Evolutionary conservation across 805 yeast species (phyloP), one percentile per base, ranked within the genome.

Genomic region (Hanseniaspora singularis): DNA sequence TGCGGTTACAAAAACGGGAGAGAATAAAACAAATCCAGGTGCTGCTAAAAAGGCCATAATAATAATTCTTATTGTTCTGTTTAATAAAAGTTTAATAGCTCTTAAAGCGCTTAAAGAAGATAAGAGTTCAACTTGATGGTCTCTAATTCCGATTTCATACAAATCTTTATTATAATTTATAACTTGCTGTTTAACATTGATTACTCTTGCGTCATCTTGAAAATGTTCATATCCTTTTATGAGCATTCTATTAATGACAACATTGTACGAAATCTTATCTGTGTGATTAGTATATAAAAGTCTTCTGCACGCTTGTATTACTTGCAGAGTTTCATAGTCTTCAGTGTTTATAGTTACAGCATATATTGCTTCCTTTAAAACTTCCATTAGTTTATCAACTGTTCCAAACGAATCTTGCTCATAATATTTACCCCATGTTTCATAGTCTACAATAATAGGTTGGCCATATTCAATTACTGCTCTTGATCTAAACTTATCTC

Each of bases 381-480:
- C 69, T 33, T 79, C 84, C 57, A 87, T 69, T 33, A 87, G 64
- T 43, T 79, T 79, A 51, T 74, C 74, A 9, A 88, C 82, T 0
- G 94, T 84, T 46, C 75, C 84, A 49, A 79, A 77, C 1, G 81
- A 76, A 15, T 73, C 78, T 3, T 85, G 81, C 15, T 69, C 58
- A 18, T 71, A 61, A 60, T 89, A 88, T 61, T 73, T 74, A 16
- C 69, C 72, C 4, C 86, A 83, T 47, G 85, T 66, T 32, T 72
- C 75, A 19, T 65, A 63, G 3, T 74, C 62, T 31, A 92, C 77
- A 42, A 74, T 79, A 48, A 88, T 75, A 6, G 96, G 95, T 48
- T 77, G 72, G 14, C 98, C 98, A 64, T 88, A 89, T 64, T 89
- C 98, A 39, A 92, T 73, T 15, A 89, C 95, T 2, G 96, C 96